These are phyloP conservation scores for Kalmanozyma brasiliensis DNA, from an alignment of 1,284 basidiomycete genomes.

Conservation along the genomic window DNA sequence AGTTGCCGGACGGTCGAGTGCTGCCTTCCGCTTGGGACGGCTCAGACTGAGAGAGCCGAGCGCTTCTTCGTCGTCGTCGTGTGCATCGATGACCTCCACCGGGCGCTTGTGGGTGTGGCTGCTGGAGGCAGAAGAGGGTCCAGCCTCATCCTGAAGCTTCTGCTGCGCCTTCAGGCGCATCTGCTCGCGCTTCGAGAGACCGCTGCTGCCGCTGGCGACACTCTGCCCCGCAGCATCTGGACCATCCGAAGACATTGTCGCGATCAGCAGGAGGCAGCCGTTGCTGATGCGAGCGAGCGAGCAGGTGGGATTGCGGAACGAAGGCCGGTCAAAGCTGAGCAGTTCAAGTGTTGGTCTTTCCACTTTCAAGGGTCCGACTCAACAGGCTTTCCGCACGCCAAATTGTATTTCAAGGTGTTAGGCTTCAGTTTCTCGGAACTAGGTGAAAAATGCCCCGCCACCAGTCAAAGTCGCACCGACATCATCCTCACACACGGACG, in stretches of 20 bases:
- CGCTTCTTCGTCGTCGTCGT: conserved; percentile 16
- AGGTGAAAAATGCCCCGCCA: background rate
- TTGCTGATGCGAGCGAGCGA: no score
- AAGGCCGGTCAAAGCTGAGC: background rate
- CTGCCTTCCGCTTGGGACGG: conserved; percentile 29
- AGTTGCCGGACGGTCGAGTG: conserved; percentile 26
- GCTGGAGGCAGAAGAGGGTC: background rate
- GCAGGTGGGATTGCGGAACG: background rate
- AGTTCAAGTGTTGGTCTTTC: conserved; percentile 6
- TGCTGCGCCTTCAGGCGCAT: conserved; percentile 42
- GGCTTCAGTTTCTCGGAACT: background rate
- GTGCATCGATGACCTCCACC: background rate
- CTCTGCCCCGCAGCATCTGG: background rate
- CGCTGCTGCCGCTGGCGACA: conserved; percentile 7
- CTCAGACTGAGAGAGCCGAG: conserved; percentile 29
- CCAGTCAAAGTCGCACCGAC: background rate
- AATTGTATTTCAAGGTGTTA: background rate
- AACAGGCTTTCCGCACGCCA: conserved; percentile 2
- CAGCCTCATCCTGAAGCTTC: conserved; percentile 16
- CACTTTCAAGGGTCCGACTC: conserved; percentile 5
- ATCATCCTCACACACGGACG: background rate
- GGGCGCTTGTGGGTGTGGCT: background rate
- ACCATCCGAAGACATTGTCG: conserved; percentile 1
- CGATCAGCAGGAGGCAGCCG: no score
- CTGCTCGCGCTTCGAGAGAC: conserved; percentile 34